Base-by-base conservation (phyloP, 1,284 basidiomycete species). In the Cerrena zonata region DNA sequence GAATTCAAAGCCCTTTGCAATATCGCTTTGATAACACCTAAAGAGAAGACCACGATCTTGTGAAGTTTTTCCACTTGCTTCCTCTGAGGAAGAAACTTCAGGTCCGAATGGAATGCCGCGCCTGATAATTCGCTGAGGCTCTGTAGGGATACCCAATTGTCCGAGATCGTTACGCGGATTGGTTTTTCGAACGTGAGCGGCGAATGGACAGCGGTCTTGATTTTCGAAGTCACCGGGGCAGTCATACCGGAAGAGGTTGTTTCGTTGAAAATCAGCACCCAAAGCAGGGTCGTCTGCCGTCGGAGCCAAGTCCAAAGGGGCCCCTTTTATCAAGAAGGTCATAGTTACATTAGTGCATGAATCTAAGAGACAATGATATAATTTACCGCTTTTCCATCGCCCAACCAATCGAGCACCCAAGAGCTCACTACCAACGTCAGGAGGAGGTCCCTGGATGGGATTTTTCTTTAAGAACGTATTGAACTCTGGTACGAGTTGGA, bases 351-450 rank as follows among this genome's bases (percentile, higher is more conserved):
- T 25, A 22, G 21, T 19, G 12, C 25, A 4, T 43, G 41, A n/a
- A 4, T 22, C 19, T 43, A 18, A 15, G n/a, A 43, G 4, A 63
- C 67, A 27, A n/a, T n/a, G n/a, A n/a, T n/a, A n/a, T n/a, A n/a
- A n/a, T n/a, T n/a, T 60, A 73, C 78, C 79, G 51, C 77, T 80
- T 72, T 79, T 80, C 80, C 80, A 82, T 3, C 80, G 69, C 2
- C 80, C 80, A 13, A 82, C 62, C 43, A 81, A 61, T 25, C 79
- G 68, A 1, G 80, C 79, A 18, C 79, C 79, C 10, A 78, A 65
- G 4, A 78, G 64, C 30, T 76, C 77, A 22, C 69, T 72, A 3
- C 74, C 75, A 51, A 76, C 59, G 48, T 72, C 59, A 2, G 53
- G 53, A 2, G 70, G 63, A 13, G 78, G 55, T 2, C 66, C 71